Base-by-base conservation (phyloP, 257 asterid genomes). In the Scutellaria baicalensis region DNA sequence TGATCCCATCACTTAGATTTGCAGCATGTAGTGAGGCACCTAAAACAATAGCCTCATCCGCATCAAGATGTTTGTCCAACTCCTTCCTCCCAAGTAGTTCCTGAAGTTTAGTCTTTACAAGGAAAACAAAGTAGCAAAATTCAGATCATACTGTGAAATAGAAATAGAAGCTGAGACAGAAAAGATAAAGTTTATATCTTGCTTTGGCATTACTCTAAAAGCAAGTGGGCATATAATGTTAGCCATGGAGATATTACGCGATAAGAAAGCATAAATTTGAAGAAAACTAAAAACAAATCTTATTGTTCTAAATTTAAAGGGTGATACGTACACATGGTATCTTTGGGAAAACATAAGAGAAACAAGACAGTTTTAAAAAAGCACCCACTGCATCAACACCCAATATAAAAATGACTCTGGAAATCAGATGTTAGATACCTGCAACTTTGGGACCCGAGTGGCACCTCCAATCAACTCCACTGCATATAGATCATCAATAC, bases 401-500 rank as follows among this genome's bases (percentile, higher is more conserved):
- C 49, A 6, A 55, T 36, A 45, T 42, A 33, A 51, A 50, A 40
- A n/a, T 56, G 54, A 27, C 62, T 51, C 21, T 36, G 44, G 35
- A 33, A 59, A 49, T 50, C 36, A 69, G 75, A 61, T 3, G 68
- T 44, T 36, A 69, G 64, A 62, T 52, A 93, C 99, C 99, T 94
- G 97, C 87, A 94, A 88, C 79, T 88, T 91, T 59, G 97, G 99
- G 68, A 94, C 97, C 71, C 99, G 89, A 38, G 99, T 94, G 83
- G 97, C 93, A 80, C 99, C 99, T 78, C 99, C 99, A 80, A 94
- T 89, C 85, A 94, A 82, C 86, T 94, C 99, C 71, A 94, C 96
- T 1, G 95, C 99, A 78, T 89, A 81, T 76, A 94, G 79, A 69
- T 94, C 97, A 33, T 88, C 95, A 59, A 75, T 69, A 74, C 75